Evolutionary conservation across 169 alveolate species (phyloP).

Genomic region (Plasmodium malariae): DNA sequence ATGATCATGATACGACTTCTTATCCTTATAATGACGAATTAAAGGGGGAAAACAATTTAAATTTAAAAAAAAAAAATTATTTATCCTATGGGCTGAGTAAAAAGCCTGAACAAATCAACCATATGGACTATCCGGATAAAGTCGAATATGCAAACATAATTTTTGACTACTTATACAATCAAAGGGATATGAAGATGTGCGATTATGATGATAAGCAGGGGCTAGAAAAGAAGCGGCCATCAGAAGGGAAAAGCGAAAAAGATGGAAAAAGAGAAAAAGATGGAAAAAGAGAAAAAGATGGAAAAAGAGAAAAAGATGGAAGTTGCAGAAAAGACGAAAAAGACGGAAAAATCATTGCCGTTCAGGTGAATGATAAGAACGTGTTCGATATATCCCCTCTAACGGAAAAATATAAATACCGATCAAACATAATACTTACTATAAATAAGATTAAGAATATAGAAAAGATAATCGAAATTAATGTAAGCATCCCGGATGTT

Average conservation of each 20-base stretch:
- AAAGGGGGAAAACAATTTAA: too few species aligned
- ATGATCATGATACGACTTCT: too few species aligned
- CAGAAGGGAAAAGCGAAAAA: too few species aligned
- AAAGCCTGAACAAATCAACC: too few species aligned
- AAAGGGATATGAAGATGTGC: background rate
- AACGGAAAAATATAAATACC: slow-evolving; percentile 56
- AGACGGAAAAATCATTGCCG: slow-evolving; percentile 15
- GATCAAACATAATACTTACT: slow-evolving; percentile 42
- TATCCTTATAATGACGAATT: too few species aligned
- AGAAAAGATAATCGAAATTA: slow-evolving; percentile 45
- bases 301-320: background rate
- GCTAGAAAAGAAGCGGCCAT: background rate
- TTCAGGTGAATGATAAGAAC: slow-evolving; percentile 42
- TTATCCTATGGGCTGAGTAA: too few species aligned
- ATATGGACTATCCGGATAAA: too few species aligned
- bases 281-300: slow-evolving; percentile 1
- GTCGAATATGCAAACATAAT: background rate
- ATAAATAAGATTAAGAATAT: slow-evolving; percentile 59
- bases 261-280: too few species aligned
- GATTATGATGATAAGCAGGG: slow-evolving; percentile 19
- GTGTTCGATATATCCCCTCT: slow-evolving; percentile 28
- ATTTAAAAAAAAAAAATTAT: too few species aligned
- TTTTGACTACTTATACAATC: background rate
- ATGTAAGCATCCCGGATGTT: slow-evolving; percentile 41
- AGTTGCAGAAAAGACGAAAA: background rate